phyloP scores from a whole-genome alignment of 1,284 basidiomycete genomes.

The Ceratobasidium sp. region DNA sequence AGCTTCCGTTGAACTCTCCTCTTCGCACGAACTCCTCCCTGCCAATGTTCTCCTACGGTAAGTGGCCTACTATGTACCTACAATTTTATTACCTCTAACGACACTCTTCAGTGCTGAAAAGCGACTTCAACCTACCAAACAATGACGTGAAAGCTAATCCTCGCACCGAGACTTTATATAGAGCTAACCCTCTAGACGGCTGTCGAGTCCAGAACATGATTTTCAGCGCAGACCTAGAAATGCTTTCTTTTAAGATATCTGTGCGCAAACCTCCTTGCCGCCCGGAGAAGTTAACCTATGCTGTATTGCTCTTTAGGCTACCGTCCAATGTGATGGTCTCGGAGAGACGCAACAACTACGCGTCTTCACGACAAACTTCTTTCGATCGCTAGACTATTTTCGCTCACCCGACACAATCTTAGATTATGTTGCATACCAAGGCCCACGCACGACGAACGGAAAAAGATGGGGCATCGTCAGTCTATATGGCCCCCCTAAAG shows the following conservation, averaged over 20 bases:
- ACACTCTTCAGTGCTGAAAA: not conserved
- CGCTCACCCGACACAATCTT: conserved; percentile 2
- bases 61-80: not conserved
- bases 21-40: conserved; percentile 23
- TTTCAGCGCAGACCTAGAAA: conserved; percentile 2
- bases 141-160: not conserved
- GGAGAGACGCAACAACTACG: not conserved
- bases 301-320: not conserved
- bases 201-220: conserved; percentile 16
- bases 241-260: not conserved
- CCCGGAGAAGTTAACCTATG: not conserved
- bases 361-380: not conserved
- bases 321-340: not conserved
- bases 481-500: not conserved
- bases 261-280: too few species aligned
- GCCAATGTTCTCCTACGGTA: conserved; percentile 24
- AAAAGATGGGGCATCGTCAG: not conserved
- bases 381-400: not conserved
- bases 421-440: conserved; percentile 2
- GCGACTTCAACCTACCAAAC: not conserved
- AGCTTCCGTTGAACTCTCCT: not conserved
- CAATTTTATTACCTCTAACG: too few species aligned
- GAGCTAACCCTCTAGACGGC: conserved; percentile 11
- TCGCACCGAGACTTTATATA: not conserved
- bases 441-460: not conserved